Base-by-base conservation (phyloP, 139 green algal species). In the Picochlorum sp. region DNA sequence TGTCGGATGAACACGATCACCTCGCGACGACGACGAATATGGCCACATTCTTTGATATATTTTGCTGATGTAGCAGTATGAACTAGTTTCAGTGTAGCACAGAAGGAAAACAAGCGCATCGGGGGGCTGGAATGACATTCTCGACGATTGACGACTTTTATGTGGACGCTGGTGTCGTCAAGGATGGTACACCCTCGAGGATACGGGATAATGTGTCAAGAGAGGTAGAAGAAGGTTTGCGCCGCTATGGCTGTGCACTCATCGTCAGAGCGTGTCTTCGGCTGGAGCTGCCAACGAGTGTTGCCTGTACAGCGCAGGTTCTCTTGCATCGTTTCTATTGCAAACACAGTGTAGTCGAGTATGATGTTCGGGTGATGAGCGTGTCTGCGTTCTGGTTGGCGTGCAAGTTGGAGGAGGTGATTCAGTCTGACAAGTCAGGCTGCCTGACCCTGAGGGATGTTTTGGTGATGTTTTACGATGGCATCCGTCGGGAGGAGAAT, bases 321-420 rank as follows among this genome's bases (percentile, higher is more conserved):
- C 66, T 97, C 32, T 66, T 97, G 3, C 92, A 97, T 56, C 75
- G 92, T 30, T 98, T 96, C 64, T 98, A 92, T 75, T 92, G 85
- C 82, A 94, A 95, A 74, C 75, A 85, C n/a, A 91, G 82, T 26
- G 66, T 97, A 32, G 77, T 64, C 23, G 67, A 86, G 6, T 94
- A 77, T 64, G 87, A 94, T 65, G 81, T 94, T 1, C 87, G 92
- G 84, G 85, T 95, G 13, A 66, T 90, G 15, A 80, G 85, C 15
- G 74, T 90, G 49, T 85, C 86, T 6, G 80, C 73, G 14, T 76
- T 85, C 2, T 96, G 80, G 74, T 74, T 96, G 32, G 89, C 82
- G 1, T 77, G 73, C 4, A 97, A 97, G 81, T 85, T 97, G 9
- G 91, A 97, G 76, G 91, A 97, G 76, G 79, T 61, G 51, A 71